These are phyloP conservation scores for Colletotrichum orchidophilum DNA, from an alignment of 2,329 filamentous ascomycete genomes.

Conservation along the genomic window DNA sequence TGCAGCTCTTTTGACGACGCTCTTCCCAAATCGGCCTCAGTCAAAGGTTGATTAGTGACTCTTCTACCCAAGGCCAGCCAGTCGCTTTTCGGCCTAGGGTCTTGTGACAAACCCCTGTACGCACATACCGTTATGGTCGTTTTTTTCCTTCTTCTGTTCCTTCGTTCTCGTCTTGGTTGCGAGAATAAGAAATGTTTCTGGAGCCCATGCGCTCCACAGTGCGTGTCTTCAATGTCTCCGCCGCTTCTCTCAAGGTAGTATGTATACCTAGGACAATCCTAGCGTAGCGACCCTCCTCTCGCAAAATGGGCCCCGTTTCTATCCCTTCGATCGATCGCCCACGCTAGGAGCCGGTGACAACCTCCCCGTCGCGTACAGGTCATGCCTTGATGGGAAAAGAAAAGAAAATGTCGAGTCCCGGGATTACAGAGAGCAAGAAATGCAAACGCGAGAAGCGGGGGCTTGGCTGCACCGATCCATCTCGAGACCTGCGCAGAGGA, in stretches of 20 bases:
- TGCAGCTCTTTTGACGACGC: neutral
- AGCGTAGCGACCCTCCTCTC: neutral
- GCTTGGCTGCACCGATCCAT: neutral
- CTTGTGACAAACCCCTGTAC: neutral
- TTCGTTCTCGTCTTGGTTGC: neutral
- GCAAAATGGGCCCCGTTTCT: neutral
- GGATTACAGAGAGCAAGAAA: neutral
- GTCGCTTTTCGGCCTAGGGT: neutral
- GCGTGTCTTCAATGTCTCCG: neutral
- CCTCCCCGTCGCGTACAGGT: constrained; percentile 1
- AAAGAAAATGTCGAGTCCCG: neutral
- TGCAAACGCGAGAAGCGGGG: neutral
- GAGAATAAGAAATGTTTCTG: neutral
- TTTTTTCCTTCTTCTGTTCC: neutral
- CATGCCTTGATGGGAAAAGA: neutral
- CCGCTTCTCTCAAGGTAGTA: neutral
- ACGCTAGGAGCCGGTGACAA: constrained; percentile 20
- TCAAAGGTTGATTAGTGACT: neutral
- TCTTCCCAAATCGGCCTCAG: neutral
- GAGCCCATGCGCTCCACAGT: neutral
- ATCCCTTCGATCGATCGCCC: constrained; percentile 29
- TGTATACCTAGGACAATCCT: no score
- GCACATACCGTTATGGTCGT: neutral
- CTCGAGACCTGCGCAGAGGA: neutral
- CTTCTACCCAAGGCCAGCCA: neutral